A percentile compares a stretch with the other conserved stretches of the same genome.
Conservation (phyloP, 176 grass and related monocot genomes). For the Triticum timopheevii region DNA sequence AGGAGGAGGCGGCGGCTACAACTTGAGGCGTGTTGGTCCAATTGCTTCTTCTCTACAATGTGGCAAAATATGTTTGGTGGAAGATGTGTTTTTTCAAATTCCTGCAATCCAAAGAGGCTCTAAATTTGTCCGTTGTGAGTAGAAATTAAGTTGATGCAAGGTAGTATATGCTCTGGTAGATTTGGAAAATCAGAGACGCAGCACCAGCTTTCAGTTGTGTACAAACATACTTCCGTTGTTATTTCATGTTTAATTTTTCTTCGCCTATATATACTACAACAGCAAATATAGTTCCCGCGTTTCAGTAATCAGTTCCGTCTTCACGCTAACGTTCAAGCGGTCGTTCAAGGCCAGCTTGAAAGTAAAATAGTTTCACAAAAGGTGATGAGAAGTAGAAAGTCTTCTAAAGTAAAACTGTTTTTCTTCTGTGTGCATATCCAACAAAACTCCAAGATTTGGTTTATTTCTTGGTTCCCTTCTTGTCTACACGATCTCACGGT, state of each 20-base stretch:
- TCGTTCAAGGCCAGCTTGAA: neutral
- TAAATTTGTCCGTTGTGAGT: neutral
- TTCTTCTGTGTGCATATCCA: no score
- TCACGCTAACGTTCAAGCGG: neutral
- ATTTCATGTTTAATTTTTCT: constrained; percentile 21
- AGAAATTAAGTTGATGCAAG: neutral
- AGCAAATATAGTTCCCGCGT: neutral
- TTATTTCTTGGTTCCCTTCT: no score
- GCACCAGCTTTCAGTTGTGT: no score
- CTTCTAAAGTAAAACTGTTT: neutral
- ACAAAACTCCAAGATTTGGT: no score
- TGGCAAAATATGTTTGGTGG: neutral
- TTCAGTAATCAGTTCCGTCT: neutral
- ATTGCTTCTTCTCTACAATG: no score
- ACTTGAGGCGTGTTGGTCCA: no score
- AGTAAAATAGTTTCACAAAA: neutral
- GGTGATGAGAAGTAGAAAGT: neutral
- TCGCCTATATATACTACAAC: neutral
- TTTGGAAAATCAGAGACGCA: neutral
- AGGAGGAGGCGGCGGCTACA: no score
- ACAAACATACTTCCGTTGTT: neutral
- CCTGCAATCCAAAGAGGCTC: neutral
- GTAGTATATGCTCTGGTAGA: no score
- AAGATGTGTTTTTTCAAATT: neutral
- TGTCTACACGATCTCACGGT: neutral